These are phyloP conservation scores for Vitis rupestris DNA, from an alignment of 164 flowering plant genomes.

Conservation along the genomic window DNA sequence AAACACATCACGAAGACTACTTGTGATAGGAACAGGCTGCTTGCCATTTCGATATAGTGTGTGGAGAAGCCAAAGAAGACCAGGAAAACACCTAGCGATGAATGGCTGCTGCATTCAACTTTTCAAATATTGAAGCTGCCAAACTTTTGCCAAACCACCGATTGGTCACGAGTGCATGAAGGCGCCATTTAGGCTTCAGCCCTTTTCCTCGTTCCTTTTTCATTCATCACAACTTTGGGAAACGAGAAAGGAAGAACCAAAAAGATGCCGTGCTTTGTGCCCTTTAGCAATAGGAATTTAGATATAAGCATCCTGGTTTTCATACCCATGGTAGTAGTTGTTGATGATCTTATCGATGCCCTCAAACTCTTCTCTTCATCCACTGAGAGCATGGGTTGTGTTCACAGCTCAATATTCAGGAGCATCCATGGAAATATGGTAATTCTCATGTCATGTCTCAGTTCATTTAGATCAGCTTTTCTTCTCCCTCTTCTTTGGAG, in stretches of 20 bases:
- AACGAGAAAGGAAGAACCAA: not conserved
- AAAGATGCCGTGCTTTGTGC: constrained; percentile 55
- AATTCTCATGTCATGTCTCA: not conserved
- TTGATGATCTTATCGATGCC: constrained; percentile 38
- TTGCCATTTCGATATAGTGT: too few species aligned
- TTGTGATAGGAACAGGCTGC: too few species aligned
- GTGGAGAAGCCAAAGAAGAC: too few species aligned
- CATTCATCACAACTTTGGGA: not conserved
- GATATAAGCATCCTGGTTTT: constrained; percentile 43
- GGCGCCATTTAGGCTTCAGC: too few species aligned
- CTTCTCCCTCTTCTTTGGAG: not conserved
- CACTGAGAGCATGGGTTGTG: constrained; percentile 53
- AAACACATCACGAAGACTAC: too few species aligned
- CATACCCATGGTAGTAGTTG: constrained; percentile 41
- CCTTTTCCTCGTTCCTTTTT: not conserved
- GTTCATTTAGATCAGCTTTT: not conserved
- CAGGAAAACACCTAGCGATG: too few species aligned
- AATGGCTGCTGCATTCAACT: too few species aligned
- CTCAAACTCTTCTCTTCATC: constrained; percentile 43
- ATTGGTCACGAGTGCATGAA: too few species aligned
- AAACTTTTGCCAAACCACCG: too few species aligned
- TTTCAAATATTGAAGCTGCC: too few species aligned
- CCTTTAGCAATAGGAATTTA: constrained; percentile 49
- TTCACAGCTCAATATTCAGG: constrained; percentile 45
- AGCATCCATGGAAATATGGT: constrained; percentile 80